These are phyloP conservation scores for Paramecium primaurelia DNA, from an alignment of 73 alveolate species.

Conservation along the genomic window DNA sequence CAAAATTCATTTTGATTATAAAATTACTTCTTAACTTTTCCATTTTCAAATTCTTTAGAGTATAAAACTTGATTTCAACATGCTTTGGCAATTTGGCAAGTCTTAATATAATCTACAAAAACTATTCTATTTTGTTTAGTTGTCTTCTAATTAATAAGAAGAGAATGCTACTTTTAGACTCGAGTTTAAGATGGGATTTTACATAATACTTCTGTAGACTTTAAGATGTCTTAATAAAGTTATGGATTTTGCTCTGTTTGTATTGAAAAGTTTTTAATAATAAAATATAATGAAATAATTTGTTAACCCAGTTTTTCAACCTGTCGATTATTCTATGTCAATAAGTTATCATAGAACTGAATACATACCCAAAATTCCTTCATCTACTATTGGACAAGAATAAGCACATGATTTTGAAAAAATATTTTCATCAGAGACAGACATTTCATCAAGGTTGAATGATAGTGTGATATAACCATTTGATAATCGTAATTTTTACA, in stretches of 20 bases:
- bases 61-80: too few species aligned
- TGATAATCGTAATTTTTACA: background rate
- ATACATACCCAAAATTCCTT: background rate
- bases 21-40: too few species aligned
- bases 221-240: background rate
- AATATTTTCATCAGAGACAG: conserved; percentile 48
- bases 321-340: background rate
- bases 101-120: too few species aligned
- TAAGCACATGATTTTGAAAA: background rate
- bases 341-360: background rate
- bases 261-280: background rate
- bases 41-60: too few species aligned
- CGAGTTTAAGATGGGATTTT: background rate
- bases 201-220: background rate
- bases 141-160: too few species aligned
- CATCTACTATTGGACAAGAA: background rate
- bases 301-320: conserved; percentile 25
- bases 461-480: conserved; percentile 17
- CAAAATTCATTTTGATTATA: too few species aligned
- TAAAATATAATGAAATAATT: conserved; percentile 24
- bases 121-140: too few species aligned
- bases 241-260: background rate
- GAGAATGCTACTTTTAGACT: too few species aligned
- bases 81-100: too few species aligned
- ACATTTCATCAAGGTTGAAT: conserved; percentile 16